Percentiles rank a stretch among this genome's conserved stretches.
phyloP scores from a whole-genome alignment of 2,329 filamentous ascomycete species.

The Pseudogymnoascus sp. region DNA sequence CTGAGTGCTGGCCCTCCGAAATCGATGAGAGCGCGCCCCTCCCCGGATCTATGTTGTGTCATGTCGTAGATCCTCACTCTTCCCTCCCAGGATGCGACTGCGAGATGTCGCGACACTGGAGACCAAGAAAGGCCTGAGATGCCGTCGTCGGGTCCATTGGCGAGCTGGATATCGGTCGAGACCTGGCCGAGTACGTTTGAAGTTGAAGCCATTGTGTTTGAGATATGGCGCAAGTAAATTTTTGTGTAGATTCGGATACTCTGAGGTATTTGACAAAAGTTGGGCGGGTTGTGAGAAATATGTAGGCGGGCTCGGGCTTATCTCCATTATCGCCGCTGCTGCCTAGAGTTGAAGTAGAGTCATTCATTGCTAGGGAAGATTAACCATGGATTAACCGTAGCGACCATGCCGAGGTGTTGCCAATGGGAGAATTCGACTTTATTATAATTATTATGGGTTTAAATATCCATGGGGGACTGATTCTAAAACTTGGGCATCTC shows the following conservation, averaged over 20 bases:
- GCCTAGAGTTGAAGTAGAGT: neutral
- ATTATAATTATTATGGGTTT: no score
- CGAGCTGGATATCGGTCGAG: slow-evolving; percentile 75
- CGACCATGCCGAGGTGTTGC: no score
- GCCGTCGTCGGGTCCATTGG: slow-evolving; percentile 76
- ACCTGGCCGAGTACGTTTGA: slow-evolving; percentile 79
- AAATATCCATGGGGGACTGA: no score
- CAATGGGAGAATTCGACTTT: no score
- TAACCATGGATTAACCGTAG: neutral
- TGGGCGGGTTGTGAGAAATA: neutral
- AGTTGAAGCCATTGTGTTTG: neutral
- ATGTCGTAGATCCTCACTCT: slow-evolving; percentile 97
- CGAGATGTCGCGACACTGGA: slow-evolving; percentile 67
- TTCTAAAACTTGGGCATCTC: no score
- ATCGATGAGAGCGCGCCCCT: slow-evolving; percentile 78
- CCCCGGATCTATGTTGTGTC: slow-evolving; percentile 60
- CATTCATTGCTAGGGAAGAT: neutral
- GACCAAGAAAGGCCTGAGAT: slow-evolving; percentile 84
- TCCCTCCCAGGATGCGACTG: slow-evolving; percentile 93
- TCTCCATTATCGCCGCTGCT: slow-evolving; percentile 1
- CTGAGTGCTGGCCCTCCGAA: slow-evolving; percentile 78
- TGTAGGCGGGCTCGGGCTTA: neutral
- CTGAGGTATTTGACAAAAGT: neutral
- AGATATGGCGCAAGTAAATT: neutral
- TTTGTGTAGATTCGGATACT: neutral